Conservation (phyloP, 495 filamentous ascomycete genomes). For the Viridothelium virens region DNA sequence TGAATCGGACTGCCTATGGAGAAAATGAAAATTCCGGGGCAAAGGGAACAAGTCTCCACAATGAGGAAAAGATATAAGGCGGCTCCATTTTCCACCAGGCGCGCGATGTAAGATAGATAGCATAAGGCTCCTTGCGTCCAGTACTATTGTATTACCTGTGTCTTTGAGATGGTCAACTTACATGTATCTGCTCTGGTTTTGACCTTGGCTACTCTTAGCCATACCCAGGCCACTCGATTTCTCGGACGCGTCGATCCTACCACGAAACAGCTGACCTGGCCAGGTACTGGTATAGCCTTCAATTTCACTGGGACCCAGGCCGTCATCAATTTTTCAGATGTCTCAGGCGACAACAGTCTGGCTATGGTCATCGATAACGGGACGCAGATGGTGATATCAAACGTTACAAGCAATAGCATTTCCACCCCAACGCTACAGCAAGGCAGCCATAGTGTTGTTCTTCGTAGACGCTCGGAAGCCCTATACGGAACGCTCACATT, state of each 20-base stretch:
- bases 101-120: background rate
- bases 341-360: slow-evolving; percentile 19
- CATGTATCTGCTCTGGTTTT: background rate
- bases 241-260: slow-evolving; percentile 21
- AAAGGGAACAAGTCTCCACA: background rate
- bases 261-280: slow-evolving; percentile 20
- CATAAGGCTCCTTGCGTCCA: background rate
- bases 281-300: slow-evolving; percentile 21
- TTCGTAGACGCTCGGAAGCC: slow-evolving; percentile 22
- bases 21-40: background rate
- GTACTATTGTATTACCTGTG: background rate
- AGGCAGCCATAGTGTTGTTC: slow-evolving; percentile 18
- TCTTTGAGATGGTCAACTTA: background rate
- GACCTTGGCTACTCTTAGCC: background rate
- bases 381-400: slow-evolving; percentile 19
- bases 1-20: background rate
- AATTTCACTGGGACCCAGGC: slow-evolving; percentile 21
- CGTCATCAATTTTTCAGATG: slow-evolving; percentile 13
- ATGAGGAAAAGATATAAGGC: background rate
- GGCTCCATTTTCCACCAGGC: background rate
- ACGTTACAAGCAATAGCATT: slow-evolving; percentile 15
- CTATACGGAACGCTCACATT: slow-evolving; percentile 17
- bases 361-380: slow-evolving; percentile 19
- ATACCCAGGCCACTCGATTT: slow-evolving; percentile 14
- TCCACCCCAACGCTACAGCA: slow-evolving; percentile 13